phyloP scores from a whole-genome alignment of 176 grass and related monocot species.

The Poa annua region DNA sequence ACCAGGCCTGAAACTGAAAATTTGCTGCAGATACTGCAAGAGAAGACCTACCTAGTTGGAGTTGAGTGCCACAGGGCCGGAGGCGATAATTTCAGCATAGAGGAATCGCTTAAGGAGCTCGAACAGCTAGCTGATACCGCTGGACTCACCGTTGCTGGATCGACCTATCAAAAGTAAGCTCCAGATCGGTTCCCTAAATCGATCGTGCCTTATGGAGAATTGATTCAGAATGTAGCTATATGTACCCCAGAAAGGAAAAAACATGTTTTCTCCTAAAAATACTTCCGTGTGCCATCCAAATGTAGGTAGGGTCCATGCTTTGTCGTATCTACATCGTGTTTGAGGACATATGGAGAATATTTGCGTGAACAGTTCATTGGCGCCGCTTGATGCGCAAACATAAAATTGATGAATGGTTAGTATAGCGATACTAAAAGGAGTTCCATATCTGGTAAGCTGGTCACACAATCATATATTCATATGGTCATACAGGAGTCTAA shows the following conservation, averaged over 20 bases:
- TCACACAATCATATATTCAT: slow-evolving; percentile 29
- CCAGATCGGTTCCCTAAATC: not conserved
- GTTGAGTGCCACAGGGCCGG: slow-evolving; percentile 73
- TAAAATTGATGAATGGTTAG: slow-evolving; percentile 18
- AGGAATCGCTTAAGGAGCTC: slow-evolving; percentile 93
- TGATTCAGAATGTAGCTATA: not conserved
- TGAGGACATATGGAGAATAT: slow-evolving; percentile 18
- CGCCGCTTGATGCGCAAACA: not conserved
- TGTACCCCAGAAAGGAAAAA: not conserved
- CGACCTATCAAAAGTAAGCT: slow-evolving; percentile 92
- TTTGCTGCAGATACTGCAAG: slow-evolving; percentile 70
- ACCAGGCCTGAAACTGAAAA: slow-evolving; percentile 6
- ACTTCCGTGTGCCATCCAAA: slow-evolving; percentile 20
- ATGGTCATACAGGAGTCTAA: too few relatives aligned
- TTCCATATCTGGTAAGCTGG: slow-evolving; percentile 9
- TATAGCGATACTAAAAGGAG: not conserved
- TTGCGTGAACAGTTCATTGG: not conserved
- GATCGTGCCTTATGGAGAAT: slow-evolving; percentile 3
- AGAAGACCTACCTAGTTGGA: slow-evolving; percentile 86
- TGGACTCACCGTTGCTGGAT: slow-evolving; percentile 70
- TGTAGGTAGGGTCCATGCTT: slow-evolving; percentile 13
- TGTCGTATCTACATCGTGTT: slow-evolving; percentile 16
- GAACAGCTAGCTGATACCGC: slow-evolving; percentile 84
- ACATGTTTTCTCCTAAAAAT: not conserved
- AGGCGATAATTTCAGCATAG: slow-evolving; percentile 63